A percentile compares a stretch with the other conserved stretches of the same genome.
Conservation (phyloP, 169 alveolate species). For the Eimeria falciformis region DNA sequence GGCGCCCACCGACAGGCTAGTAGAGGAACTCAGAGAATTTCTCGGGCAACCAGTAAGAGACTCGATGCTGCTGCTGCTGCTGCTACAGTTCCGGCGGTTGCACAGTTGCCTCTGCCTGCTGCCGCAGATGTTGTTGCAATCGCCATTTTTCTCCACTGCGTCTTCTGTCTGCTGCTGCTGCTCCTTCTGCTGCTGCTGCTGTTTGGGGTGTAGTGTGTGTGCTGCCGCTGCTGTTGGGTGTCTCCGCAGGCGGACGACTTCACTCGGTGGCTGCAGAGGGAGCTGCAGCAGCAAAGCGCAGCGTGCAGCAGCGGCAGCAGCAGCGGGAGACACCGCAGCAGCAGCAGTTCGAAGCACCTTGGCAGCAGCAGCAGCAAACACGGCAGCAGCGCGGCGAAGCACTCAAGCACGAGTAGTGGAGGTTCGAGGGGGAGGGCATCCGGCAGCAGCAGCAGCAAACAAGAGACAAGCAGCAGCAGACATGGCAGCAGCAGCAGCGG, state of each 20-base stretch:
- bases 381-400: conserved; percentile 67
- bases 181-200: background rate
- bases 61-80: conserved; percentile 14
- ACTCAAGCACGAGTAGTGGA: conserved; percentile 39
- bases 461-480: conserved; percentile 52
- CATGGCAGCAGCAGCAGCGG: conserved; percentile 62
- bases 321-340: conserved; percentile 63
- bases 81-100: background rate
- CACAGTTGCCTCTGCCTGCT: background rate
- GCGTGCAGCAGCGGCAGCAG: conserved; percentile 75
- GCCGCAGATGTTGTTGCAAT: background rate
- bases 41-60: conserved; percentile 72
- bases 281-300: conserved; percentile 73
- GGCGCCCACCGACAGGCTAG: conserved; percentile 55
- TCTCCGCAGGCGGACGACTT: conserved; percentile 66
- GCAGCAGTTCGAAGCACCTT: conserved; percentile 68
- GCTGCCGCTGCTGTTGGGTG: background rate
- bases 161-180: background rate
- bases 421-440: conserved; percentile 14
- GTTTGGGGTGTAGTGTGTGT: background rate
- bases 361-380: conserved; percentile 75
- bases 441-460: conserved; percentile 64
- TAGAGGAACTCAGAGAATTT: conserved; percentile 63
- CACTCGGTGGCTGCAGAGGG: conserved; percentile 73
- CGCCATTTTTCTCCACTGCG: no score